phyloP scores from a whole-genome alignment of 2,329 filamentous ascomycete genomes.

The Aureobasidium sp. region DNA sequence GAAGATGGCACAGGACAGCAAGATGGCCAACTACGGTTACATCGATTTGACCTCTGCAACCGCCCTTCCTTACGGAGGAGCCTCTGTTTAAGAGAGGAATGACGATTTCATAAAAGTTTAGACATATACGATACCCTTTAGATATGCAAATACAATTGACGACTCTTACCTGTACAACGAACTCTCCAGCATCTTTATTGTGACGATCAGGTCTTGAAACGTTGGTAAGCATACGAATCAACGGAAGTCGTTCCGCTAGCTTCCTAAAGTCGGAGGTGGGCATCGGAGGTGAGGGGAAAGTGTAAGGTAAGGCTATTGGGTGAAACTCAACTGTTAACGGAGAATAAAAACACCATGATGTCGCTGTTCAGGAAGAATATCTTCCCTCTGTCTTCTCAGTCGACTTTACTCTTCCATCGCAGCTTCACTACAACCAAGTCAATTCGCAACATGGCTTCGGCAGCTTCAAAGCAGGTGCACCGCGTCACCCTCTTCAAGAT shows the following conservation, averaged over 20 bases:
- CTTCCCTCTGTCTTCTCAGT: background rate
- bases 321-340: background rate
- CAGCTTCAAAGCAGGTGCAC: conserved; percentile 26
- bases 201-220: background rate
- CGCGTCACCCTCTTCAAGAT: conserved; percentile 48
- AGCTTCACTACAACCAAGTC: background rate
- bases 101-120: background rate
- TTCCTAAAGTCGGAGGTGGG: background rate
- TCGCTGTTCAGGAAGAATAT: background rate
- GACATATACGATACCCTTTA: conserved; percentile 5
- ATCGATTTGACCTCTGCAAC: conserved; percentile 33
- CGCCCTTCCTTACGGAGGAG: conserved; percentile 30
- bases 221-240: background rate
- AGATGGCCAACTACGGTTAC: conserved; percentile 34
- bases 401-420: background rate
- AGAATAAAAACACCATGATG: background rate
- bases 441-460: background rate
- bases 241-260: background rate
- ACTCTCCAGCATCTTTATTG: background rate
- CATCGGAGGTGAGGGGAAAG: conserved; percentile 1
- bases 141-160: background rate
- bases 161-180: background rate
- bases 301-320: background rate
- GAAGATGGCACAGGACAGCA: conserved; percentile 32
- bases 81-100: background rate